These are phyloP conservation scores for Suillus alpinus DNA, from an alignment of 768 basidiomycete genomes.

Conservation along the genomic window DNA sequence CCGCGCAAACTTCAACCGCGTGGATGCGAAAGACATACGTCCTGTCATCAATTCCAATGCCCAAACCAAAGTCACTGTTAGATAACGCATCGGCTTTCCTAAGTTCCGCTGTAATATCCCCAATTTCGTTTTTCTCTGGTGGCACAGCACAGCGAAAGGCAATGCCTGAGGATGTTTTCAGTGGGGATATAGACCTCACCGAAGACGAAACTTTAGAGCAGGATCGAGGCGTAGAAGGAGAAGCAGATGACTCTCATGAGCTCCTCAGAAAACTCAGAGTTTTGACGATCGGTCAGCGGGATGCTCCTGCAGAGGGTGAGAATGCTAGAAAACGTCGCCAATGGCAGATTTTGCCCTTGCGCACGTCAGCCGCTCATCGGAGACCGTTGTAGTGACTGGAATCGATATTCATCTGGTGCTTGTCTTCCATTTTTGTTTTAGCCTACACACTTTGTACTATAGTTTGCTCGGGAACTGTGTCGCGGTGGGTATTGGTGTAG, in stretches of 20 bases:
- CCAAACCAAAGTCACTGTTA: slow-evolving; percentile 65
- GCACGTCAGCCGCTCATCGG: slow-evolving; percentile 28
- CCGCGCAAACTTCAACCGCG: slow-evolving; percentile 32
- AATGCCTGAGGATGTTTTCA: slow-evolving; percentile 67
- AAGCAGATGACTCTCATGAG: slow-evolving; percentile 72
- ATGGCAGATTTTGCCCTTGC: slow-evolving; percentile 49
- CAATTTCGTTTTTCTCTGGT: slow-evolving; percentile 53
- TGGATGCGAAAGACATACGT: slow-evolving; percentile 65
- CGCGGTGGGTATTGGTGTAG: background rate
- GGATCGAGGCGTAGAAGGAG: slow-evolving; percentile 74
- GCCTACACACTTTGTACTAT: background rate
- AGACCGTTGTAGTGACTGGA: background rate
- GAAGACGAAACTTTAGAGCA: slow-evolving; percentile 80
- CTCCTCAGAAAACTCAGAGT: slow-evolving; percentile 53
- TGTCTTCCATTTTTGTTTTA: background rate
- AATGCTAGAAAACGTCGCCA: slow-evolving; percentile 40
- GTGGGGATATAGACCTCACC: slow-evolving; percentile 64
- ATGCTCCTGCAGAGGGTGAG: slow-evolving; percentile 26
- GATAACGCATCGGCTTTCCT: slow-evolving; percentile 71
- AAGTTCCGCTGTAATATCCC: slow-evolving; percentile 55
- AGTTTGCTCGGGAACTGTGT: background rate
- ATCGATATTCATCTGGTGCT: background rate
- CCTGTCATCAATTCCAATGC: slow-evolving; percentile 62
- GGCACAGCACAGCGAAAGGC: slow-evolving; percentile 33
- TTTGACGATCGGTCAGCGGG: slow-evolving; percentile 46